These are phyloP conservation scores for Fusarium sp. DNA, from an alignment of 2,329 filamentous ascomycete species.

Conservation along the genomic window DNA sequence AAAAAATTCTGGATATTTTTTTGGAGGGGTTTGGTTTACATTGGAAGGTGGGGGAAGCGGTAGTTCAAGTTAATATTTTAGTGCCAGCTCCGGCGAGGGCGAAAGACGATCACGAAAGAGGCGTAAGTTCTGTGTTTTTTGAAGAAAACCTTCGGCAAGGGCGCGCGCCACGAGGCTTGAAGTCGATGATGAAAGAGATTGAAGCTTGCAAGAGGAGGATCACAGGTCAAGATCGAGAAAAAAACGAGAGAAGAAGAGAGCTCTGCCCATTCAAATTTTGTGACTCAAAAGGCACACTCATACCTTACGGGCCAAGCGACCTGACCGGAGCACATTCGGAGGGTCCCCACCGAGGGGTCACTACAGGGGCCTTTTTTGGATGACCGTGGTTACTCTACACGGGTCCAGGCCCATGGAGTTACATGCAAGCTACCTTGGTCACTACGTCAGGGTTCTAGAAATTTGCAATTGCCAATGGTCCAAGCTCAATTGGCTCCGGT, in stretches of 20 bases:
- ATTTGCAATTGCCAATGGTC: slow-evolving; percentile 46
- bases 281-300: slow-evolving; percentile 31
- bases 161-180: slow-evolving; percentile 29
- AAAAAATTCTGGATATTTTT: slow-evolving; percentile 18
- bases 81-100: slow-evolving; percentile 21
- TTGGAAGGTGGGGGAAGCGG: slow-evolving; percentile 13
- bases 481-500: slow-evolving; percentile 45
- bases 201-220: slow-evolving; percentile 15
- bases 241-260: not conserved
- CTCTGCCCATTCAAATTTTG: slow-evolving; percentile 23
- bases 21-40: slow-evolving; percentile 36
- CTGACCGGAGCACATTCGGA: slow-evolving; percentile 50
- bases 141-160: slow-evolving; percentile 22
- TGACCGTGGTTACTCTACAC: slow-evolving; percentile 18
- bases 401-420: slow-evolving; percentile 16
- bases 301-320: slow-evolving; percentile 20
- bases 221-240: slow-evolving; percentile 4
- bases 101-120: slow-evolving; percentile 23
- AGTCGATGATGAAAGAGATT: slow-evolving; percentile 18
- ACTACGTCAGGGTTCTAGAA: slow-evolving; percentile 44
- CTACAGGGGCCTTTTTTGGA: slow-evolving; percentile 4
- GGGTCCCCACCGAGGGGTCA: slow-evolving; percentile 46
- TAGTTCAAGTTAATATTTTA: slow-evolving; percentile 20
- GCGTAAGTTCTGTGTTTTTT: slow-evolving; percentile 5
- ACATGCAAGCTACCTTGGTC: slow-evolving; percentile 26